Conservation (phyloP, 164 flowering plant species). For the Dillenia suffruticosa region DNA sequence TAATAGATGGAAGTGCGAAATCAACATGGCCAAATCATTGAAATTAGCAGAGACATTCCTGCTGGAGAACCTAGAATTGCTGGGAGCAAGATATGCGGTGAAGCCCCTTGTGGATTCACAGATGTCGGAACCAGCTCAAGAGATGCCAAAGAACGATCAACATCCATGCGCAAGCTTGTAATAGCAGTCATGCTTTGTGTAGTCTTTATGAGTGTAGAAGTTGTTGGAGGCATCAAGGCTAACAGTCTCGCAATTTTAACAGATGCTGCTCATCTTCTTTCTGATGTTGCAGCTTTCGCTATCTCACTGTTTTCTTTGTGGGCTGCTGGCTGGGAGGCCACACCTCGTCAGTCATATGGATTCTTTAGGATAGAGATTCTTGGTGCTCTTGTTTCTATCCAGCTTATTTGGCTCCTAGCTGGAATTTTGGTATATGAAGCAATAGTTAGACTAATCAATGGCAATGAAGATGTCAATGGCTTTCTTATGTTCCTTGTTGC, state of each 20-base stretch:
- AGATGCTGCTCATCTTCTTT: slow-evolving; percentile 48
- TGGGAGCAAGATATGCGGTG: slow-evolving; percentile 29
- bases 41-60: slow-evolving; percentile 21
- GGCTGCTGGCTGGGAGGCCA: slow-evolving; percentile 54
- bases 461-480: slow-evolving; percentile 31
- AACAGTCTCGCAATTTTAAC: slow-evolving; percentile 51
- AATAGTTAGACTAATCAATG: slow-evolving; percentile 27
- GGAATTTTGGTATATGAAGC: slow-evolving; percentile 49
- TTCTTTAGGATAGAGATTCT: slow-evolving; percentile 44
- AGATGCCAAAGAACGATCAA: slow-evolving; percentile 31
- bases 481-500: slow-evolving; percentile 43
- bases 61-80: slow-evolving; percentile 5
- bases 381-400: slow-evolving; percentile 47
- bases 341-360: slow-evolving; percentile 45
- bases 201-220: slow-evolving; percentile 43
- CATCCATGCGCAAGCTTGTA: slow-evolving; percentile 34
- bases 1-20: slow-evolving; percentile 31
- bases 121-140: slow-evolving; percentile 19
- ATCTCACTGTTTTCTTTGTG: slow-evolving; percentile 46
- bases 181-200: slow-evolving; percentile 28
- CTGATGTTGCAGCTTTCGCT: slow-evolving; percentile 49
- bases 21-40: slow-evolving; percentile 23
- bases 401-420: slow-evolving; percentile 43
- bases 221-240: slow-evolving; percentile 43
- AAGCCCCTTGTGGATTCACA: slow-evolving; percentile 42